Evolutionary conservation across 352 stramenopile species (phyloP).

Genomic region (Globisporangium perplexum): DNA sequence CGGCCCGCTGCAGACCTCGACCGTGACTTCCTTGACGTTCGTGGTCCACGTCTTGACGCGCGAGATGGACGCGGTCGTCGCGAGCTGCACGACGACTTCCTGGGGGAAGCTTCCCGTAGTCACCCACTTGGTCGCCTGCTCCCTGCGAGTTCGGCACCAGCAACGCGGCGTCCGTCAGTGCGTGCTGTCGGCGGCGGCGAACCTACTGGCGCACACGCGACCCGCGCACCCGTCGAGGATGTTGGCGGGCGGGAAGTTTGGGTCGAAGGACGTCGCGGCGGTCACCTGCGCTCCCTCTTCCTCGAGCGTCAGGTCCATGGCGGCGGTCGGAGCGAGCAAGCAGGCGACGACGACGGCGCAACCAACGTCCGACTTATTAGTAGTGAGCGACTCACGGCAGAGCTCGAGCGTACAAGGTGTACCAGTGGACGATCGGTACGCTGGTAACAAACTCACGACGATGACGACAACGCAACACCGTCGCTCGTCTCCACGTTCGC

Average conservation of each 20-base stretch:
- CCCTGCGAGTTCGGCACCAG: conserved; percentile 32
- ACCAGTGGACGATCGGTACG: too few relatives aligned
- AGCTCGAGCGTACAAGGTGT: too few relatives aligned
- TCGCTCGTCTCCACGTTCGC: too few relatives aligned
- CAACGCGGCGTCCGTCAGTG: too few relatives aligned
- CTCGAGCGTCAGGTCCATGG: conserved; percentile 77
- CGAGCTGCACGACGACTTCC: conserved; percentile 75
- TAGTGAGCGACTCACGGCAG: too few relatives aligned
- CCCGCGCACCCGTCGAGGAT: conserved; percentile 78
- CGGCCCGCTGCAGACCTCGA: conserved; percentile 63
- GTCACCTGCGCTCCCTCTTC: conserved; percentile 80
- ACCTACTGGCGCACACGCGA: not conserved
- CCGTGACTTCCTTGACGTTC: conserved; percentile 63
- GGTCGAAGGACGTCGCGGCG: conserved; percentile 70
- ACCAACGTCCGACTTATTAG: too few relatives aligned
- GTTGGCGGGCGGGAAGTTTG: conserved; percentile 61
- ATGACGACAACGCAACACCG: too few relatives aligned
- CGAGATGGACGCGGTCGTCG: conserved; percentile 70
- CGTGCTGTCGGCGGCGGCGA: not conserved
- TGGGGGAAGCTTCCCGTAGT: conserved; percentile 81
- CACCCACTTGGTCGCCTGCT: conserved; percentile 73
- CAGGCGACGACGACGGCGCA: too few relatives aligned
- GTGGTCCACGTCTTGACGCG: conserved; percentile 76
- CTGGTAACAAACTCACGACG: too few relatives aligned
- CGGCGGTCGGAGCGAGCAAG: not conserved